Conservation (phyloP, 139 green algal genomes). For the Tetraselmis chui region DNA sequence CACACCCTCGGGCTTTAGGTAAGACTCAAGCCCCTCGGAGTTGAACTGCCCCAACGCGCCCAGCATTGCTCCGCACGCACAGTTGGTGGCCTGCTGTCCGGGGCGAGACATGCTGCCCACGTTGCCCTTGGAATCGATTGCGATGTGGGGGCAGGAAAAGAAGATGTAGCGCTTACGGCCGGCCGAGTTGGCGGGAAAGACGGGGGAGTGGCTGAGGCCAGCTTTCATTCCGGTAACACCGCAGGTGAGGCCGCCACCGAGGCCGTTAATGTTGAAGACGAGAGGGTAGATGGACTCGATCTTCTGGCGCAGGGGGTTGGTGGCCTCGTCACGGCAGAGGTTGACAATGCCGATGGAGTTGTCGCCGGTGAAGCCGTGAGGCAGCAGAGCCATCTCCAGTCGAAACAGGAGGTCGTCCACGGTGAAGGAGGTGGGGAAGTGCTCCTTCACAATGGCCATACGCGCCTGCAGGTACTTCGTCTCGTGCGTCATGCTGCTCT, state of each 20-base stretch:
- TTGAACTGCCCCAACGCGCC: slow-evolving; percentile 43
- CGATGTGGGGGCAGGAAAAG: not conserved
- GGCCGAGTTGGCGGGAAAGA: too few relatives aligned
- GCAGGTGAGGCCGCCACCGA: slow-evolving; percentile 73
- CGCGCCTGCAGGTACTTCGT: slow-evolving; percentile 15
- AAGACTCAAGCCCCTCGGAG: slow-evolving; percentile 17
- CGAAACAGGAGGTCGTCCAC: slow-evolving; percentile 74
- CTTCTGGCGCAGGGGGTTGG: slow-evolving; percentile 53
- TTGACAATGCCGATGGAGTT: slow-evolving; percentile 77
- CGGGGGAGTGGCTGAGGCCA: slow-evolving; percentile 51
- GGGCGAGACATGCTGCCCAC: not conserved
- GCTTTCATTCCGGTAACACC: slow-evolving; percentile 65
- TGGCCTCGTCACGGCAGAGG: slow-evolving; percentile 86
- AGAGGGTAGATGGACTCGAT: slow-evolving; percentile 68
- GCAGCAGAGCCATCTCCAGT: slow-evolving; percentile 57
- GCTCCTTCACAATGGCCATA: slow-evolving; percentile 22
- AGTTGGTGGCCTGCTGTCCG: not conserved
- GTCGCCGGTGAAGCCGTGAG: slow-evolving; percentile 65
- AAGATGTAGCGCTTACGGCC: not conserved
- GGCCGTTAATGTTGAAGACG: slow-evolving; percentile 75
- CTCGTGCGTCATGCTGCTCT: not conserved
- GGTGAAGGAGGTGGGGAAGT: slow-evolving; percentile 59
- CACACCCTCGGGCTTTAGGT: not conserved
- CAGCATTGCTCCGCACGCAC: slow-evolving; percentile 67
- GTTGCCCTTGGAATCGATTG: not conserved